Evolutionary conservation across 2,329 filamentous ascomycete species (phyloP).

Genomic region (Phaeosphaeriaceae sp.): DNA sequence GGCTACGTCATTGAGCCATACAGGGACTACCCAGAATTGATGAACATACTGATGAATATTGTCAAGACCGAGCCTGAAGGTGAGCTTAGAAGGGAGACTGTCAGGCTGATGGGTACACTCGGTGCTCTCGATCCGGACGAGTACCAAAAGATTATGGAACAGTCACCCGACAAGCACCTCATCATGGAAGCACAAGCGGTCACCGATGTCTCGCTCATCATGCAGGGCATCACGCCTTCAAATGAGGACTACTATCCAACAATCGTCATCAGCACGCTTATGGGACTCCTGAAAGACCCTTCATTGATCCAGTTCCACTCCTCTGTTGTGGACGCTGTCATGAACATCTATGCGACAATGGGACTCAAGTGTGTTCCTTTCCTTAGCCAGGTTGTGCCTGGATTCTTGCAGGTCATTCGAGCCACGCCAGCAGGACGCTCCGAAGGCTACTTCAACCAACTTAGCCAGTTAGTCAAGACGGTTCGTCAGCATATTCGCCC

Average conservation of each 20-base stretch:
- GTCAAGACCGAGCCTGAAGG: conserved; percentile 92
- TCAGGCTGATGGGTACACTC: conserved; percentile 94
- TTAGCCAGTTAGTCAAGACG: conserved; percentile 90
- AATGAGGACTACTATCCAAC: conserved; percentile 99
- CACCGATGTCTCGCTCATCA: conserved; percentile 96
- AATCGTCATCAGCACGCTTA: conserved; percentile 93
- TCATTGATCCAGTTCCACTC: conserved; percentile 92
- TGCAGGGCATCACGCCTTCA: conserved; percentile 94
- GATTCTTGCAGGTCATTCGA: conserved; percentile 87
- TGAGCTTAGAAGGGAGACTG: conserved; percentile 87
- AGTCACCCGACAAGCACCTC: conserved; percentile 80
- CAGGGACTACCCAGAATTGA: conserved; percentile 89
- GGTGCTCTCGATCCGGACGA: conserved; percentile 96
- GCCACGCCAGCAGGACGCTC: conserved; percentile 78
- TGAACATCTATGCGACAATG: conserved; percentile 97
- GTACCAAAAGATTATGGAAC: conserved; percentile 92
- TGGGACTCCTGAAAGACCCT: conserved; percentile 89
- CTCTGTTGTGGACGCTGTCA: conserved; percentile 94
- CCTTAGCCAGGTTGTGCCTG: conserved; percentile 90
- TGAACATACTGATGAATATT: conserved; percentile 91
- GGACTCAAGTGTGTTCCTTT: conserved; percentile 96
- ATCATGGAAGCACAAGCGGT: conserved; percentile 71
- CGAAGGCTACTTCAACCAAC: conserved; percentile 97
- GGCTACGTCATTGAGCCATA: conserved; percentile 98
- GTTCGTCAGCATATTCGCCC: conserved; percentile 96